A percentile compares a stretch with the other conserved stretches of the same genome.
phyloP scores from a whole-genome alignment of 768 basidiomycete species.

The Porpolomopsis calyptriformis region DNA sequence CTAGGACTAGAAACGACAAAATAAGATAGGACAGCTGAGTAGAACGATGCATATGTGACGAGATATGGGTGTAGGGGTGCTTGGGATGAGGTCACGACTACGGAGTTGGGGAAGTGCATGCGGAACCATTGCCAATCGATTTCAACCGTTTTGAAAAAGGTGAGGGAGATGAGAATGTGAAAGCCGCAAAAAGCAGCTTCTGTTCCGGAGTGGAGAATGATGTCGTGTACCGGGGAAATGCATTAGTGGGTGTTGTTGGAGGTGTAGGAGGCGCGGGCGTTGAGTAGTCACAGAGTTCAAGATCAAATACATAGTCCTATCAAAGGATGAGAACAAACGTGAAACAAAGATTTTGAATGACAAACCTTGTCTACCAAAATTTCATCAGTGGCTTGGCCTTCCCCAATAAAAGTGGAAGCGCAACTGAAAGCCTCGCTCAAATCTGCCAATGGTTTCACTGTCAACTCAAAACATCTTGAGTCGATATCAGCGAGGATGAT shows the following conservation, averaged over 20 bases:
- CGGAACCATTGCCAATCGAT: constrained; percentile 19
- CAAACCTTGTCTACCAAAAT: constrained; percentile 24
- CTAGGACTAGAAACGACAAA: too few species aligned
- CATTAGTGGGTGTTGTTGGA: constrained; percentile 19
- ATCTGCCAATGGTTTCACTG: constrained; percentile 69
- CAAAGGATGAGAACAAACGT: too few species aligned
- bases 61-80: background rate
- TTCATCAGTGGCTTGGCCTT: constrained; percentile 19
- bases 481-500: constrained; percentile 34
- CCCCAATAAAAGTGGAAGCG: too few species aligned
- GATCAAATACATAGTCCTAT: too few species aligned
- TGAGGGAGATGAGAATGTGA: constrained; percentile 71
- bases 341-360: too few species aligned
- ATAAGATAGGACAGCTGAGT: background rate
- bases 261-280: constrained; percentile 21
- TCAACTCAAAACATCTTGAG: constrained; percentile 71
- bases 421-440: constrained; percentile 60
- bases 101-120: background rate
- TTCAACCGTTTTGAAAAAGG: constrained; percentile 44
- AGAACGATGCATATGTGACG: background rate
- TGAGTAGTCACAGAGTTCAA: constrained; percentile 50
- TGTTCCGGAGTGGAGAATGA: constrained; percentile 68
- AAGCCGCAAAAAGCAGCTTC: constrained; percentile 59
- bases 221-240: constrained; percentile 20
- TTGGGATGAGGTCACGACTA: background rate